These are phyloP conservation scores for Panellus pusillus DNA, from an alignment of 768 basidiomycete genomes.

Conservation along the genomic window DNA sequence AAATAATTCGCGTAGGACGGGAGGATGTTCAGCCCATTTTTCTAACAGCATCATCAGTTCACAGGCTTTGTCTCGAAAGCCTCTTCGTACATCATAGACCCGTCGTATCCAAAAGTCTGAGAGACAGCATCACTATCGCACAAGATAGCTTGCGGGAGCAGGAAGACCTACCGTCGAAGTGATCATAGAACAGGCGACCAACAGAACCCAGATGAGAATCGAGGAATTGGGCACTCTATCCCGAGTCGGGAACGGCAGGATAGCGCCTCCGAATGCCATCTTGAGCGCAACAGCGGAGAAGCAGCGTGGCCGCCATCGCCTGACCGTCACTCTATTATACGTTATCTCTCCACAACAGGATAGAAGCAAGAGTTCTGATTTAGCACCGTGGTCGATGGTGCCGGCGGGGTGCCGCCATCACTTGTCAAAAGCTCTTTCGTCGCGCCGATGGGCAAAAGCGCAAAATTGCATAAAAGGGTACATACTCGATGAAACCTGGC, in stretches of 20 bases:
- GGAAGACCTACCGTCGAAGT: slow-evolving; percentile 12
- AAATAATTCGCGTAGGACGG: slow-evolving; percentile 23
- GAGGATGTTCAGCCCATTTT: slow-evolving; percentile 25
- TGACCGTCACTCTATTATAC: not conserved
- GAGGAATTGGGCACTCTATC: slow-evolving; percentile 16
- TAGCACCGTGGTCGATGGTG: too few relatives aligned
- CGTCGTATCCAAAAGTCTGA: slow-evolving; percentile 21
- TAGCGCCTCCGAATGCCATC: slow-evolving; percentile 8
- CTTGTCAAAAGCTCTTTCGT: too few relatives aligned
- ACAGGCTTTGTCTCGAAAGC: not conserved
- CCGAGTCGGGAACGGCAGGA: slow-evolving; percentile 16
- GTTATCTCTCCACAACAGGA: slow-evolving; percentile 7
- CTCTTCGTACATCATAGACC: slow-evolving; percentile 16
- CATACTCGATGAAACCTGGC: slow-evolving; percentile 20
- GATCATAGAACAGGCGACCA: slow-evolving; percentile 14
- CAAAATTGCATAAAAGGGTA: slow-evolving; percentile 65
- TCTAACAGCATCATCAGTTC: not conserved
- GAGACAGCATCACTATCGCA: not conserved
- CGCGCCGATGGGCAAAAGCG: slow-evolving; percentile 60
- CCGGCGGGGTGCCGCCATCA: too few relatives aligned
- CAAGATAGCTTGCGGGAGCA: not conserved
- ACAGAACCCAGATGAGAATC: slow-evolving; percentile 10
- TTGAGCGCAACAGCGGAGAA: slow-evolving; percentile 3
- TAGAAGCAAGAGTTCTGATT: too few relatives aligned
- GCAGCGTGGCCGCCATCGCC: not conserved